Evolutionary conservation across 2,329 filamentous ascomycete genomes (phyloP).

Genomic region (Ophiostoma tasmaniense): DNA sequence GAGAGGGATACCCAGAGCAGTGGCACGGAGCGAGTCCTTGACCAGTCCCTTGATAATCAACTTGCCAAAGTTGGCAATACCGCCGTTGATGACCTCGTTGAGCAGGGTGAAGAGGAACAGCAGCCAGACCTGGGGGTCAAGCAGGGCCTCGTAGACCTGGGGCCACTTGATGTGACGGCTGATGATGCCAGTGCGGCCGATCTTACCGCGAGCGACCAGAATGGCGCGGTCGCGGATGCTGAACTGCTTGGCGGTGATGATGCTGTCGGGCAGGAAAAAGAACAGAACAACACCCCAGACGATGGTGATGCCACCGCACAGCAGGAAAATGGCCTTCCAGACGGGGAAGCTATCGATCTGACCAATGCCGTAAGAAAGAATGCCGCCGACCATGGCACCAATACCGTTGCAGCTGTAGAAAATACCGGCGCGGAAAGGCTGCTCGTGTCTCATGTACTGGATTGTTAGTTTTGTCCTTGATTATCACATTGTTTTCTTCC

Average conservation of each 20-base stretch:
- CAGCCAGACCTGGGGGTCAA: slow-evolving; percentile 15
- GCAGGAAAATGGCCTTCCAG: slow-evolving; percentile 25
- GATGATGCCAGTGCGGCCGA: slow-evolving; percentile 13
- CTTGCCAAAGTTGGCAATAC: slow-evolving; percentile 32
- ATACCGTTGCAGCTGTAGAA: slow-evolving; percentile 10
- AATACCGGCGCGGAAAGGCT: slow-evolving; percentile 7
- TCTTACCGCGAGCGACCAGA: slow-evolving; percentile 9
- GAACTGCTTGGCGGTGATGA: slow-evolving; percentile 3
- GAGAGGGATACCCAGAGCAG: slow-evolving; percentile 21
- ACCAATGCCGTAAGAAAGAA: slow-evolving; percentile 6
- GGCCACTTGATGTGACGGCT: slow-evolving; percentile 9
- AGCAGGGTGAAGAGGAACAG: slow-evolving; percentile 11
- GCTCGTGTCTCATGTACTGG: slow-evolving; percentile 7
- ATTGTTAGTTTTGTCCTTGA: not conserved
- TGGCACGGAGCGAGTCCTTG: slow-evolving; percentile 35
- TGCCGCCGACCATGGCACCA: slow-evolving; percentile 7
- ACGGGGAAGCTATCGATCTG: slow-evolving; percentile 10
- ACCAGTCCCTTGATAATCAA: slow-evolving; percentile 39
- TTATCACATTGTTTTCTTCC: not conserved
- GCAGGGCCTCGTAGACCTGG: slow-evolving; percentile 11
- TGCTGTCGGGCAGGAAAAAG: slow-evolving; percentile 13
- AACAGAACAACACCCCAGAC: slow-evolving; percentile 11
- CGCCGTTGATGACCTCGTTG: slow-evolving; percentile 14
- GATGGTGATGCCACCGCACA: slow-evolving; percentile 13
- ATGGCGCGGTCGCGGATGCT: slow-evolving; percentile 7